phyloP scores from a whole-genome alignment of 441 rosid species.

The Macaranga tanarius region DNA sequence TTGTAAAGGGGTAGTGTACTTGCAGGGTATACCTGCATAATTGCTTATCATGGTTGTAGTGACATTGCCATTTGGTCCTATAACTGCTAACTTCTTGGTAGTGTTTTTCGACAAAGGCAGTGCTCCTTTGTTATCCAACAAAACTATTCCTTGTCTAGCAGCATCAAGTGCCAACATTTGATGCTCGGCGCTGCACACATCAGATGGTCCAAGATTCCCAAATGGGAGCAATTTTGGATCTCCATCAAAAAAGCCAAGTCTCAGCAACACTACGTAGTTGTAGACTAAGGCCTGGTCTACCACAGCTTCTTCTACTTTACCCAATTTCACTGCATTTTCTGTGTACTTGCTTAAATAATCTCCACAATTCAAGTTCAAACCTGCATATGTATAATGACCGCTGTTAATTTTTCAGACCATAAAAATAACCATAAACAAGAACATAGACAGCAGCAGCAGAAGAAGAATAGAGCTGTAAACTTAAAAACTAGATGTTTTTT shows the following conservation, averaged over 20 bases:
- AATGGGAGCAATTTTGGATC: constrained; percentile 39
- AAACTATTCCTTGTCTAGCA: constrained; percentile 57
- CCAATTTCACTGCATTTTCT: constrained; percentile 39
- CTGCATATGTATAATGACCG: too few species aligned
- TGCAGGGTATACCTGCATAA: constrained; percentile 42
- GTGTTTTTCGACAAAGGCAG: constrained; percentile 38
- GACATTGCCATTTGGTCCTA: constrained; percentile 58
- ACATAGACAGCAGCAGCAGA: too few species aligned
- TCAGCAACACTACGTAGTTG: constrained; percentile 66
- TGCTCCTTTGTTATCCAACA: constrained; percentile 41
- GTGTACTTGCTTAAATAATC: constrained; percentile 38
- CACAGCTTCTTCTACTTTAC: constrained; percentile 50
- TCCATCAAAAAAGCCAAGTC: constrained; percentile 81
- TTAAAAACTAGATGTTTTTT: too few species aligned
- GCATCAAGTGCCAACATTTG: constrained; percentile 46
- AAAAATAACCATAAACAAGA: too few species aligned
- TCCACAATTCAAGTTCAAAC: constrained; percentile 51
- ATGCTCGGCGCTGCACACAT: constrained; percentile 39
- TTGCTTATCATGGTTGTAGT: constrained; percentile 48
- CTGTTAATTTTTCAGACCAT: too few species aligned
- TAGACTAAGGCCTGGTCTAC: constrained; percentile 53
- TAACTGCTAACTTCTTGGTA: constrained; percentile 35
- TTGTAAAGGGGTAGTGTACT: constrained; percentile 42
- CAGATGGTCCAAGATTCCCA: constrained; percentile 40
- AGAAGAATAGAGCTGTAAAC: too few species aligned